Base-by-base conservation (phyloP, 495 filamentous ascomycete genomes). In the Xylaria telfairii region DNA sequence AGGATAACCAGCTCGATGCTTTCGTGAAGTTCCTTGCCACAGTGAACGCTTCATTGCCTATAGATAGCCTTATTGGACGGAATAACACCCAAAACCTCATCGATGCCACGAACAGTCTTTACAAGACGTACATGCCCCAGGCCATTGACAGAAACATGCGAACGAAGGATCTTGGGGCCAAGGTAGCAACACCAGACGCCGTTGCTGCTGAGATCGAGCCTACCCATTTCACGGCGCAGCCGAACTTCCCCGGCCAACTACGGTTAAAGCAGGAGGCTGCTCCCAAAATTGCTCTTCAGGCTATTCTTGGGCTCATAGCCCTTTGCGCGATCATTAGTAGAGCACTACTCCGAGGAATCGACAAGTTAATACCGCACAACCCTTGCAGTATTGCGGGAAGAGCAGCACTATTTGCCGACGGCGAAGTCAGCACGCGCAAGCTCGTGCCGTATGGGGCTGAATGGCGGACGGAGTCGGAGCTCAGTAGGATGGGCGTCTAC, bases 381-480 rank as follows among this genome's bases (percentile, higher is more conserved):
- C 63, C 63, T 9, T 66, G 63, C 63, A 66, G 63, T 13, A 53
- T 66, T 13, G 63, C 63, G 8, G 63, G 63, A 7, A 13, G 63
- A 19, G 63, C 63, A 10, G 26, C 63, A 30, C 46, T 66, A 10
- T 66, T 66, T 46, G 63, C 63, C 28, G 63, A 66, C 46, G 63
- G 63, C 46, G 63, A 66, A 19, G 63, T 66, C 19, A 66, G 63
- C 63, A 66, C 63, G 46, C 63, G 46, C 17, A 66, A 53, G 46
- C 63, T 66, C 17, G 63, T 66, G 2, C 63, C 63, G 17, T 41
- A 66, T 19, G 63, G 63, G n/a, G 63, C 63, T 19, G 63, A 66
- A 30, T 66, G 63, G 63, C 32, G 30, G 44, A 51, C 63, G 3
- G 63, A 53, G 24, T n/a, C 63, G 7, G 44, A 66, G 21, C 34